Base-by-base conservation (phyloP, 495 filamentous ascomycete species). In the Penicillium verhagenii region DNA sequence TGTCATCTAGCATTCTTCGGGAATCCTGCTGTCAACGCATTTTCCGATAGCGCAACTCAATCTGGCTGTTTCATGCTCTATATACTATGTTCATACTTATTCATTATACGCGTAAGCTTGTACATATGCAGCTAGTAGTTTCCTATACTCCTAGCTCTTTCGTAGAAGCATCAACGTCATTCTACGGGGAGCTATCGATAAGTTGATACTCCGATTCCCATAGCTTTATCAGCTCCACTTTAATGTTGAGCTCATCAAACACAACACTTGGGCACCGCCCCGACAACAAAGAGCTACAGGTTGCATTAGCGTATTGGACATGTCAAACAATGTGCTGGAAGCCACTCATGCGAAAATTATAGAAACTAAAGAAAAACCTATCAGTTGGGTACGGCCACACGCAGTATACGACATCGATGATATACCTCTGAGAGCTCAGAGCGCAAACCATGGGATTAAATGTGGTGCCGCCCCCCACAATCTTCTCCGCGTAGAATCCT, bases 1-100 rank as follows among this genome's bases (percentile, higher is more conserved):
- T 57, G 53, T 57, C 44, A 62, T 62, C 52, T 62, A 62, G 28
- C 59, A 56, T 42, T 52, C 21, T 3, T 16, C 10, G 6, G 31
- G 37, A 50, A 26, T 28, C 43, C 43, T 53, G 53, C 49, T 50
- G 31, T 37, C 33, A 20, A 51, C 35, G 50, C 47, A 52, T 58
- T 16, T 25, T 37, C 31, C 31, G 26, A 38, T 50, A 38, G 31
- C 47, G 47, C 23, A 45, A 26, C 6, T 48, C 43, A 37, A 33
- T 24, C 21, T 47, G 42, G 23, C 29, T 54, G 1, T 37, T 45
- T 38, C 42, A 14, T 19, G n/a, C 16, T 35, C 24, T 19, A 48
- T 21, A n/a, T 33, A 23, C n/a, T n/a, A n/a, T n/a, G n/a, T n/a
- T n/a, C n/a, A n/a, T 45, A 6, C 42, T 23, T 25, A 20, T 23